phyloP scores from a whole-genome alignment of 2,329 filamentous ascomycete species.

The Trichoderma sp. region DNA sequence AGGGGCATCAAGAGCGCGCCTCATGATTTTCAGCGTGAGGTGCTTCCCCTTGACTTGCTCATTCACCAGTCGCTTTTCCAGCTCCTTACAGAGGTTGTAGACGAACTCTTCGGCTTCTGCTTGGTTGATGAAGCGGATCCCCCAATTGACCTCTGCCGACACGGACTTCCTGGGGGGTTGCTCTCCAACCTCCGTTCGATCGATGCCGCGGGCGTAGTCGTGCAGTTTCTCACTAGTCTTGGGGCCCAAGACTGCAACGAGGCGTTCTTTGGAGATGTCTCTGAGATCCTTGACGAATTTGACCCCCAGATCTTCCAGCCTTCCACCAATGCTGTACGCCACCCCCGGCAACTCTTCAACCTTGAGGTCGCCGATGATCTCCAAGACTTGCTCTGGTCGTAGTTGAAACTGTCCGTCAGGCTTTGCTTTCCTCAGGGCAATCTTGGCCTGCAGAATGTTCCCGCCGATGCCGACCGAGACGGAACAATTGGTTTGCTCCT shows the following conservation, averaged over 20 bases:
- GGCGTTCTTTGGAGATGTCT: slow-evolving; percentile 71
- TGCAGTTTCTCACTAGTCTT: slow-evolving; percentile 91
- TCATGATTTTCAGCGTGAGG: slow-evolving; percentile 94
- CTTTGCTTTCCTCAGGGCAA: slow-evolving; percentile 88
- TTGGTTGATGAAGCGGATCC: slow-evolving; percentile 89
- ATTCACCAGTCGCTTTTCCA: slow-evolving; percentile 77
- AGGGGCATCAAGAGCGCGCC: slow-evolving; percentile 80
- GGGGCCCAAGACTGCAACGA: slow-evolving; percentile 75
- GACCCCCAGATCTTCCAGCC: slow-evolving; percentile 83
- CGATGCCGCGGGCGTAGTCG: slow-evolving; percentile 88
- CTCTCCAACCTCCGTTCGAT: slow-evolving; percentile 81
- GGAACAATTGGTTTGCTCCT: slow-evolving; percentile 75
- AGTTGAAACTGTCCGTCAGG: slow-evolving; percentile 91
- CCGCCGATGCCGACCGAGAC: slow-evolving; percentile 91
- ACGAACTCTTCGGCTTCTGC: slow-evolving; percentile 94
- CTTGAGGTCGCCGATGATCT: slow-evolving; percentile 74
- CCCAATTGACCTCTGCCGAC: slow-evolving; percentile 97
- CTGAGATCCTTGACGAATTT: slow-evolving; percentile 82
- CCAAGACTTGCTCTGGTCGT: slow-evolving; percentile 75
- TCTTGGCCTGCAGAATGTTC: slow-evolving; percentile 88
- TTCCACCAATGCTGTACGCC: slow-evolving; percentile 84
- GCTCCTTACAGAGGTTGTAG: slow-evolving; percentile 77
- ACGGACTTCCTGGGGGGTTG: slow-evolving; percentile 88
- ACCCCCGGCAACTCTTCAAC: slow-evolving; percentile 87
- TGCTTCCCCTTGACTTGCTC: slow-evolving; percentile 86